Evolutionary conservation across 306 rosid genomes (phyloP).

Genomic region (Macrotyloma uniflorum): DNA sequence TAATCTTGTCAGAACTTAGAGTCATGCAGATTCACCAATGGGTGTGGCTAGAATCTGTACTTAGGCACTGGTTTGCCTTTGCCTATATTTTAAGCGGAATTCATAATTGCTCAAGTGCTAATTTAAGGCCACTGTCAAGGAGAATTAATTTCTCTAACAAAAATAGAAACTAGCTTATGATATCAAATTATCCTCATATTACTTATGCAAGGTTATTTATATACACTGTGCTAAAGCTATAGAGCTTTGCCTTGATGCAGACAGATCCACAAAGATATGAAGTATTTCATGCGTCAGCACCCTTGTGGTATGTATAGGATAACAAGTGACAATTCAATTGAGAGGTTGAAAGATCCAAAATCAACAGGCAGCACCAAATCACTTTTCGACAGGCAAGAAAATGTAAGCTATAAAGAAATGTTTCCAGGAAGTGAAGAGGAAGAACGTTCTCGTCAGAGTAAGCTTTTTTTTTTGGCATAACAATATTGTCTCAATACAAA

Average conservation of each 20-base stretch:
- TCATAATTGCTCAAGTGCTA: neutral
- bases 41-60: too few relatives aligned
- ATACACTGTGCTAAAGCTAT: slow-evolving; percentile 11
- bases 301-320: slow-evolving; percentile 49
- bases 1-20: neutral
- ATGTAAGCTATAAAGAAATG: slow-evolving; percentile 61
- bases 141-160: neutral
- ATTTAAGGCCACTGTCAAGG: neutral
- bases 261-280: slow-evolving; percentile 41
- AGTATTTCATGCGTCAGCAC: slow-evolving; percentile 23
- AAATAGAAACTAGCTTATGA: neutral
- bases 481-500: neutral
- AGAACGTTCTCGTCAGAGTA: slow-evolving; percentile 44
- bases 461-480: slow-evolving; percentile 18
- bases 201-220: neutral
- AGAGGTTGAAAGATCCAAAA: slow-evolving; percentile 51
- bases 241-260: slow-evolving; percentile 36
- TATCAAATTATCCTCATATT: neutral
- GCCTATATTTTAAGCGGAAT: too few relatives aligned
- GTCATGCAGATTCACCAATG: neutral
- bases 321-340: slow-evolving; percentile 42
- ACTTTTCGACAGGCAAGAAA: slow-evolving; percentile 20
- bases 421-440: slow-evolving; percentile 63
- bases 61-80: too few relatives aligned
- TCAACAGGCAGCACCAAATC: slow-evolving; percentile 16